Evolutionary conservation across 2,329 filamentous ascomycete genomes (phyloP).

Genomic region (Beauveria sp.): DNA sequence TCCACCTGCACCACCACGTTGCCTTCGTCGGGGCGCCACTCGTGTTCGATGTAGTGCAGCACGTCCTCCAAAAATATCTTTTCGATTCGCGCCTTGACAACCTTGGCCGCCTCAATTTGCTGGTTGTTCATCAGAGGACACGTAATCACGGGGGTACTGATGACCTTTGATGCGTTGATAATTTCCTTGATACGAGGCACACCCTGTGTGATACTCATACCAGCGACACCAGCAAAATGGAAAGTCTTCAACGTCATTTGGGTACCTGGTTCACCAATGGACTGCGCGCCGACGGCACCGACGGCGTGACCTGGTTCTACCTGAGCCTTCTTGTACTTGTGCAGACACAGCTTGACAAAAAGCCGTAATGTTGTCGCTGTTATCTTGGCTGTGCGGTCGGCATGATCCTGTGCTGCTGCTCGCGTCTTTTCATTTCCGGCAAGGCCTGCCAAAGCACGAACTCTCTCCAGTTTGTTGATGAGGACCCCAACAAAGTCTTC

Average conservation of each 20-base stretch:
- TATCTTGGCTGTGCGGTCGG: slow-evolving; percentile 75
- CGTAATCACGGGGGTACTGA: slow-evolving; percentile 88
- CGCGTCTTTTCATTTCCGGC: slow-evolving; percentile 22
- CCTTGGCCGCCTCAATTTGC: slow-evolving; percentile 70
- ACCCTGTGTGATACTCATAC: slow-evolving; percentile 99
- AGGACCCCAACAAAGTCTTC: slow-evolving; percentile 60
- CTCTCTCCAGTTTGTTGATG: slow-evolving; percentile 52
- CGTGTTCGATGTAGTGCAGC: slow-evolving; percentile 75
- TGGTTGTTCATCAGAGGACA: slow-evolving; percentile 74
- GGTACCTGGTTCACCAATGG: slow-evolving; percentile 94
- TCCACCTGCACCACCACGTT: slow-evolving; percentile 80
- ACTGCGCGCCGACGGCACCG: slow-evolving; percentile 92
- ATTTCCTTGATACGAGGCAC: slow-evolving; percentile 99
- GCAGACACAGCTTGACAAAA: slow-evolving; percentile 76
- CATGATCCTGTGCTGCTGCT: slow-evolving; percentile 30
- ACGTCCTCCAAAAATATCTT: slow-evolving; percentile 86
- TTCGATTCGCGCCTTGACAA: slow-evolving; percentile 90
- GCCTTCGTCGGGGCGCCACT: slow-evolving; percentile 70
- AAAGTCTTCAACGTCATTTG: slow-evolving; percentile 99
- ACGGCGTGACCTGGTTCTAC: slow-evolving; percentile 94
- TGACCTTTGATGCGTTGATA: slow-evolving; percentile 92
- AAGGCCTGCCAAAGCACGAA: slow-evolving; percentile 44
- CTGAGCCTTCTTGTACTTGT: slow-evolving; percentile 84
- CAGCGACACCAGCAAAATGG: slow-evolving; percentile 98
- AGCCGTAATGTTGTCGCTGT: slow-evolving; percentile 63